These are phyloP conservation scores for Plantago elongata DNA, from an alignment of 257 asterid species.

Conservation along the genomic window DNA sequence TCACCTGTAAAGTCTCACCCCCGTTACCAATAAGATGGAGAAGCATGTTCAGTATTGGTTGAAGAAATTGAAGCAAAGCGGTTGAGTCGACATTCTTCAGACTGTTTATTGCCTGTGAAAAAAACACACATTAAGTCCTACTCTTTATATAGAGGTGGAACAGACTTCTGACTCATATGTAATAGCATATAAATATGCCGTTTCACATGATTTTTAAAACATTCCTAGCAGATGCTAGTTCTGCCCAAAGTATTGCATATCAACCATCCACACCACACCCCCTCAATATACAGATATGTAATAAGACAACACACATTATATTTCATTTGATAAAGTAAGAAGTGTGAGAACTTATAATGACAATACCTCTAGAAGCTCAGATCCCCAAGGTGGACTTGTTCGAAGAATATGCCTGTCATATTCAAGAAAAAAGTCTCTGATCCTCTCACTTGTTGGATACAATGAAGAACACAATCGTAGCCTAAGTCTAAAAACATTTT, in stretches of 20 bases:
- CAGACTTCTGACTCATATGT: not conserved
- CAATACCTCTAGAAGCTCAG: slow-evolving; percentile 97
- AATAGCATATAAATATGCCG: slow-evolving; percentile 22
- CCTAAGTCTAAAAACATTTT: slow-evolving; percentile 77
- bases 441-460: slow-evolving; percentile 93
- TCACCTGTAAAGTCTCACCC: slow-evolving; percentile 97
- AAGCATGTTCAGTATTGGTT: slow-evolving; percentile 96
- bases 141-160: not conserved
- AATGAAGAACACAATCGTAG: slow-evolving; percentile 90
- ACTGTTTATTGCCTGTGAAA: slow-evolving; percentile 93
- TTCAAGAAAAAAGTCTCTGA: slow-evolving; percentile 96
- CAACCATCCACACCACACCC: not conserved
- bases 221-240: too few species aligned
- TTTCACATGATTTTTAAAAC: not conserved
- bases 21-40: slow-evolving; percentile 99
- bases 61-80: slow-evolving; percentile 97
- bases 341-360: too few species aligned
- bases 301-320: not conserved
- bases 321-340: too few species aligned
- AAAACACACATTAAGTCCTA: slow-evolving; percentile 15
- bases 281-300: slow-evolving; percentile 15
- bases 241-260: too few species aligned
- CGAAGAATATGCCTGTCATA: slow-evolving; percentile 95
- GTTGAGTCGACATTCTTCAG: slow-evolving; percentile 98
- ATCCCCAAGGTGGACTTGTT: slow-evolving; percentile 99